Evolutionary conservation across 257 asterid genomes (phyloP).

Genomic region (Capsicum chinense): DNA sequence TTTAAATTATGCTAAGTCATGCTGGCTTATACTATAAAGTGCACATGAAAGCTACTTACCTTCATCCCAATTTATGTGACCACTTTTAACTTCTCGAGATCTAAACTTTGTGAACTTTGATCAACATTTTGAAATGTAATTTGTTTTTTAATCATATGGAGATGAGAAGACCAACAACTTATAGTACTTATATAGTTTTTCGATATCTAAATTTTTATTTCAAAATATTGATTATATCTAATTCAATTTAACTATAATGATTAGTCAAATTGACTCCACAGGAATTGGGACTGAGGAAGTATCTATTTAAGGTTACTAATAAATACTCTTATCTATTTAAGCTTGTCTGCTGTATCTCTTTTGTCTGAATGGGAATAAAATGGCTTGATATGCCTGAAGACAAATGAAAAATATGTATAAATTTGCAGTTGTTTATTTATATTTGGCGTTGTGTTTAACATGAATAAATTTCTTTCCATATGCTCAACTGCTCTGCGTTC

Average conservation of each 20-base stretch:
- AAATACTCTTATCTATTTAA: background rate
- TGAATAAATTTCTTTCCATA: background rate
- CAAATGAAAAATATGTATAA: background rate
- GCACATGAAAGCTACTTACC: background rate
- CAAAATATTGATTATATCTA: background rate
- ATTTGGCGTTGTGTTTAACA: conserved; percentile 11
- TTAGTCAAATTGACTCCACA: background rate
- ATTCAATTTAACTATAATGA: background rate
- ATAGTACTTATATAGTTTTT: background rate
- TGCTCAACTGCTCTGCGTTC: background rate
- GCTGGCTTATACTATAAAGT: background rate
- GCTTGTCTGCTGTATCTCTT: background rate
- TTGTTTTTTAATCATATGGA: background rate
- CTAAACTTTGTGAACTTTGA: background rate
- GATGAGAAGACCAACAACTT: background rate
- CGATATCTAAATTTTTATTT: background rate
- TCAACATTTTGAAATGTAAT: background rate
- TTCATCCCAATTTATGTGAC: background rate
- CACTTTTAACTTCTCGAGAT: background rate
- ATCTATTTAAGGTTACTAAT: background rate
- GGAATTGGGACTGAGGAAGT: too few species aligned
- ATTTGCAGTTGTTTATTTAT: background rate
- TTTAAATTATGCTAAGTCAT: background rate
- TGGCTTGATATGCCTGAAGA: background rate
- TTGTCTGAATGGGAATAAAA: conserved; percentile 6